Evolutionary conservation across 257 asterid species (phyloP).

Genomic region (Solanum gandarillasii): DNA sequence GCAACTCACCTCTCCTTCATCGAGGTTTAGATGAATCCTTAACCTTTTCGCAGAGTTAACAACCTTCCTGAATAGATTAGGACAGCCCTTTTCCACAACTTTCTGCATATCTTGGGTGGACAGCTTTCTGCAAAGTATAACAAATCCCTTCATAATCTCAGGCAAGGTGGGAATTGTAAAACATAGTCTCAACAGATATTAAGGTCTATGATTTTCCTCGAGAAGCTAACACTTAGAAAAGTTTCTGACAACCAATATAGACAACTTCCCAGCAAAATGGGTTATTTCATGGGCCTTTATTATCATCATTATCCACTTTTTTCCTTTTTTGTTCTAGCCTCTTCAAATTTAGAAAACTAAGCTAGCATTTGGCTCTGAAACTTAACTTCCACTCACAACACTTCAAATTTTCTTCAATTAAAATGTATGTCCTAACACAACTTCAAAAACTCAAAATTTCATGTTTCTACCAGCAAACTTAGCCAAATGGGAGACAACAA

Average conservation of each 20-base stretch:
- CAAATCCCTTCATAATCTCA: not conserved
- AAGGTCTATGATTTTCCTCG: not conserved
- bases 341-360: not conserved
- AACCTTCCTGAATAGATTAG: slow-evolving; percentile 58
- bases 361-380: not conserved
- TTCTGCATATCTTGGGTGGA: slow-evolving; percentile 51
- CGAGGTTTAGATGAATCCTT: slow-evolving; percentile 63
- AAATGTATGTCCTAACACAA: not conserved
- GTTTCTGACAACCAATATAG: not conserved
- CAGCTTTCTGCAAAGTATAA: slow-evolving; percentile 47
- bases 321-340: not conserved
- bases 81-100: slow-evolving; percentile 76
- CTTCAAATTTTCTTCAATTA: not conserved
- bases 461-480: not conserved
- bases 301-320: not conserved
- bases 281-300: not conserved
- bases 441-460: not conserved
- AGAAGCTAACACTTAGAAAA: not conserved
- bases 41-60: slow-evolving; percentile 86
- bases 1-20: slow-evolving; percentile 69
- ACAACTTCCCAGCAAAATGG: not conserved
- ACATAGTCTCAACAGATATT: not conserved
- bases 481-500: not conserved
- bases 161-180: not conserved
- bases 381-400: not conserved